Evolutionary conservation across 1,284 basidiomycete genomes (phyloP).

Genomic region (Tetrapyrgos nigripes): DNA sequence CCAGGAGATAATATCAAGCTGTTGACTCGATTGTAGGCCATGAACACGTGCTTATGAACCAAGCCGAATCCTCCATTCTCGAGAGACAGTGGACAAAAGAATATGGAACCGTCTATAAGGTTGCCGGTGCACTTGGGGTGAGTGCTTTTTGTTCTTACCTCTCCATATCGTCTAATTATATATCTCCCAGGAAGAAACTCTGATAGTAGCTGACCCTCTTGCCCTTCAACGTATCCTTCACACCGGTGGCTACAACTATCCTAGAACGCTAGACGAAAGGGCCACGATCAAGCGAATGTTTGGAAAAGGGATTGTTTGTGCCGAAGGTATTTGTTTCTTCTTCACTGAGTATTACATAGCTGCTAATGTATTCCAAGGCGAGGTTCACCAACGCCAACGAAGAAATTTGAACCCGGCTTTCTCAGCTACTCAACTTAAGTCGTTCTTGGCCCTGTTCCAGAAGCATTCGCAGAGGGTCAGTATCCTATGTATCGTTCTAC

Average conservation of each 20-base stretch:
- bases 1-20: not conserved
- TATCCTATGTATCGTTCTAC: too few species aligned
- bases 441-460: constrained; percentile 29
- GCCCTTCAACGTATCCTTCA: constrained; percentile 34
- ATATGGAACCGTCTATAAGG: constrained; percentile 34
- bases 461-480: constrained; percentile 2
- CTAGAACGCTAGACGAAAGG: constrained; percentile 17
- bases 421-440: constrained; percentile 26
- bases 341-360: too few species aligned
- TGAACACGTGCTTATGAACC: constrained; percentile 20
- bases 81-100: constrained; percentile 31
- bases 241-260: constrained; percentile 29
- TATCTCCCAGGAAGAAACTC: constrained; percentile 20
- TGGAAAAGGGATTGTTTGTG: constrained; percentile 26
- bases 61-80: constrained; percentile 36
- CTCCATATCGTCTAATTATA: not conserved
- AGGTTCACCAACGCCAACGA: constrained; percentile 29
- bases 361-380: constrained; percentile 11
- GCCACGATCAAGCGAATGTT: constrained; percentile 18
- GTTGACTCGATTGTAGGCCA: constrained; percentile 24
- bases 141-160: constrained; percentile 4
- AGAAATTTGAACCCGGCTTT: constrained; percentile 37
- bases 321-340: constrained; percentile 19
- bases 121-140: constrained; percentile 31
- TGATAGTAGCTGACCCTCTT: constrained; percentile 31